These are phyloP conservation scores for Hylodesmum podocarpum DNA, from an alignment of 306 rosid genomes.

Conservation along the genomic window DNA sequence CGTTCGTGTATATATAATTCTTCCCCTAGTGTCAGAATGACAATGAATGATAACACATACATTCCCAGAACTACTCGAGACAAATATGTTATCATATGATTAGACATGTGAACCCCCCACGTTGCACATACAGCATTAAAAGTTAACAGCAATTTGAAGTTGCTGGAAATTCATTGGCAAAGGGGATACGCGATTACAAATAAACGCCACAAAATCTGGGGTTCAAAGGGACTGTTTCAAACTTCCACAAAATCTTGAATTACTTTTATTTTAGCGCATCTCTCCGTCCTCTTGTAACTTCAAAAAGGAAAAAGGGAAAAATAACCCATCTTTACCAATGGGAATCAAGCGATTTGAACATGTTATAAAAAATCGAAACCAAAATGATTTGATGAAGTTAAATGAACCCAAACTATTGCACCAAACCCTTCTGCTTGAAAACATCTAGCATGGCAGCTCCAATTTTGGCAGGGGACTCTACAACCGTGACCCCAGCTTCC, in stretches of 20 bases:
- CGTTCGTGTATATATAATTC: background rate
- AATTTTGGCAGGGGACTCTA: constrained; percentile 95
- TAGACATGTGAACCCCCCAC: background rate
- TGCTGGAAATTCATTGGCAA: constrained; percentile 20
- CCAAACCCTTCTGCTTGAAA: constrained; percentile 93
- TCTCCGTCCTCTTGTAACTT: constrained; percentile 26
- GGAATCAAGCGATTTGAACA: constrained; percentile 20
- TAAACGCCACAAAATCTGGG: constrained; percentile 17
- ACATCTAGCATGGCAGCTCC: constrained; percentile 83
- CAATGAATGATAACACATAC: background rate
- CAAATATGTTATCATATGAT: background rate
- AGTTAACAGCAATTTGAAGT: background rate
- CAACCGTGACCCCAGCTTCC: constrained; percentile 95
- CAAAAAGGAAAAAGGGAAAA: constrained; percentile 6
- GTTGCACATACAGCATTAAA: background rate
- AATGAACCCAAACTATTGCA: constrained; percentile 44
- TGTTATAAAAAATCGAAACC: constrained; percentile 22
- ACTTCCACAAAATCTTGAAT: constrained; percentile 32
- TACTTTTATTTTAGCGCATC: constrained; percentile 36
- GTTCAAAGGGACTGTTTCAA: constrained; percentile 9
- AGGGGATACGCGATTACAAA: constrained; percentile 1
- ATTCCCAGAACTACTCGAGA: background rate
- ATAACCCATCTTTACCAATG: constrained; percentile 31
- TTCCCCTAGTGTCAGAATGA: background rate
- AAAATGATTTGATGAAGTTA: constrained; percentile 29